A percentile compares a stretch with the other conserved stretches of the same genome.
These are phyloP conservation scores for Silene vulgaris DNA, from an alignment of 179 eudicot species.

Conservation along the genomic window DNA sequence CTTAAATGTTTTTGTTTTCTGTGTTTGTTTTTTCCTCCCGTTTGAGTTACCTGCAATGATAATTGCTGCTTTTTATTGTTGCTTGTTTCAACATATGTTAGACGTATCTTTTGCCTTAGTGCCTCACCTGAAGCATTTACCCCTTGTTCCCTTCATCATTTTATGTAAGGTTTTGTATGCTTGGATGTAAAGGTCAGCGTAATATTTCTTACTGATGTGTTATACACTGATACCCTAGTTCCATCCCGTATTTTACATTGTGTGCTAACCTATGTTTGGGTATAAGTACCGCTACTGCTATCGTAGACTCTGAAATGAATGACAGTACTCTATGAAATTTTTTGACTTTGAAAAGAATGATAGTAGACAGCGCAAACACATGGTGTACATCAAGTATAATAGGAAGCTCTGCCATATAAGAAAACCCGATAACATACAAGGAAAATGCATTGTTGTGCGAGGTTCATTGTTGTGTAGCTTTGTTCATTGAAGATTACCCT, in stretches of 20 bases:
- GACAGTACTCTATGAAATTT: neutral
- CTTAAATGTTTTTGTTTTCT: neutral
- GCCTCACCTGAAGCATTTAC: slow-evolving; percentile 4
- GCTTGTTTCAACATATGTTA: neutral
- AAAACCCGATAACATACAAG: neutral
- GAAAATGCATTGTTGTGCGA: neutral
- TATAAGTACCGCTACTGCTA: neutral
- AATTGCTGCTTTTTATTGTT: neutral
- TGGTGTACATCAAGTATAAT: neutral
- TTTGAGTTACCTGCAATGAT: neutral
- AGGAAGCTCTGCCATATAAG: neutral
- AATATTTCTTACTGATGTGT: neutral
- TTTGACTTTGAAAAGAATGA: neutral
- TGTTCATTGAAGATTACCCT: neutral
- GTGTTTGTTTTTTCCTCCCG: neutral
- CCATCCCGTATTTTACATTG: neutral
- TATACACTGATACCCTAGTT: neutral
- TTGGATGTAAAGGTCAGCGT: neutral
- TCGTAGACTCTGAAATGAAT: neutral
- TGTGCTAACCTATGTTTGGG: neutral
- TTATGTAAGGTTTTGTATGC: neutral
- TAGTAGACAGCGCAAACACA: neutral
- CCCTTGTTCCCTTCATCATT: neutral
- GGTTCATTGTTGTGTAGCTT: neutral
- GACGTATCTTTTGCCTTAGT: neutral